Base-by-base conservation (phyloP, 306 rosid species). In the Prosopis cineraria region DNA sequence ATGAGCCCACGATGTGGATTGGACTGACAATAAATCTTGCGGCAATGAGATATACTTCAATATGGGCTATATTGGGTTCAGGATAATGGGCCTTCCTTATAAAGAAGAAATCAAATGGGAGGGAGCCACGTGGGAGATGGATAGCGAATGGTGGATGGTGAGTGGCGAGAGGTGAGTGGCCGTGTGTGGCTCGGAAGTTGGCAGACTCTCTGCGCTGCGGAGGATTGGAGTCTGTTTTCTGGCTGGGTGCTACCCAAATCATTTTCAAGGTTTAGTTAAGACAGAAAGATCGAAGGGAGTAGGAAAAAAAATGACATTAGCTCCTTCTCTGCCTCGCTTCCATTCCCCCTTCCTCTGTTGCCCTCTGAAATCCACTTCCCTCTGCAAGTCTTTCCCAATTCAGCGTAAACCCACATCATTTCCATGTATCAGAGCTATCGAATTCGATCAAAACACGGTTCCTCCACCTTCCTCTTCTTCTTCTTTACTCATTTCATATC, bases 391-490 rank as follows among this genome's bases (percentile, higher is more conserved):
- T 0, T 68, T 64, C 3, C 45, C 30, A 30, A 47, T 79, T 87
- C 98, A 83, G 79, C 83, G 88, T 53, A 87, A 89, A 17, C 87
- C 87, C 16, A 17, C 80, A 50, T 84, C 88, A 40, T 93, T 88
- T 87, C 98, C 98, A 39, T 76, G 89, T 78, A 83, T 93, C 82
- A 89, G 90, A 86, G 98, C 99, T 53, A 4, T 90, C 3, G 99
- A 95, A 31, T 90, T 95, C 45, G 98, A 94, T 80, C 97, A 92
- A 79, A 91, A 92, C 90, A 90, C 97, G 92, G 98, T 94, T 82
- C 64, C 5, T 70, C 67, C 27, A n/a, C 65, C 71, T 16, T 62
- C 34, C 14, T 62, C 74, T n/a, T 52, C 45, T 13, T 3, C 7
- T 43, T 10, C 5, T 22, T 20, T 24, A 39, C 27, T 14, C 9